A percentile compares a stretch with the other conserved stretches of the same genome.
phyloP scores from a whole-genome alignment of 352 stramenopile species.

The Globisporangium orthogonon region DNA sequence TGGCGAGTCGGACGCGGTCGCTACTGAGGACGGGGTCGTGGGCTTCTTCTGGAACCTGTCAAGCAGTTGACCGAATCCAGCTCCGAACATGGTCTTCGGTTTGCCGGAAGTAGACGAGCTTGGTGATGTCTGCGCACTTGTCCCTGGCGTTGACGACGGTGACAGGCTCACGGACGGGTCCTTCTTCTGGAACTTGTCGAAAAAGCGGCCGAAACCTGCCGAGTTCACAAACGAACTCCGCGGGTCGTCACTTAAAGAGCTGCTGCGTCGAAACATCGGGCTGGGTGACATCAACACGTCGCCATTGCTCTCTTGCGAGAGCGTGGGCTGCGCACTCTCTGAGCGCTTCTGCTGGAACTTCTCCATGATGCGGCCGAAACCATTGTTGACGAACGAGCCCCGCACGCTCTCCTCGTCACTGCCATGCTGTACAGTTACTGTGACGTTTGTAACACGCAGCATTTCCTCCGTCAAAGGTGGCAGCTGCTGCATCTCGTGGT shows the following conservation, averaged over 20 bases:
- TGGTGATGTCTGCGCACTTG: slow-evolving; percentile 5
- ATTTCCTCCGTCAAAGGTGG: background rate
- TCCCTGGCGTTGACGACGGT: background rate
- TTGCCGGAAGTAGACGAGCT: background rate
- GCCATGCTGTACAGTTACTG: background rate
- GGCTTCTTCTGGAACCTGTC: slow-evolving; percentile 7
- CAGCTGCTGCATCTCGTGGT: slow-evolving; percentile 37
- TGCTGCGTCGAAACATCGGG: slow-evolving; percentile 5
- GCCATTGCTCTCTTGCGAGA: background rate
- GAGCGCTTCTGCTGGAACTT: slow-evolving; percentile 3
- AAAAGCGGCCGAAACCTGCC: slow-evolving; percentile 3
- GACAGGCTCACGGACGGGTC: slow-evolving; percentile 3
- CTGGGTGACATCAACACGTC: background rate
- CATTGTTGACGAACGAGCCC: slow-evolving; percentile 1
- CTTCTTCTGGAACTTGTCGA: slow-evolving; percentile 18
- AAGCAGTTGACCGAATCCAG: slow-evolving; percentile 3
- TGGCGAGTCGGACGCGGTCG: background rate
- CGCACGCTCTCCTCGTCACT: background rate
- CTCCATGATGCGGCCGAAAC: slow-evolving; percentile 5
- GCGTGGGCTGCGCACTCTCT: background rate
- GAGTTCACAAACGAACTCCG: slow-evolving; percentile 9
- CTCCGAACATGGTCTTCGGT: background rate
- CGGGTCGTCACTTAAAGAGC: slow-evolving; percentile 10
- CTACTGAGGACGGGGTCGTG: background rate
- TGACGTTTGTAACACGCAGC: background rate